Conservation (phyloP, 2,329 filamentous ascomycete genomes). For the Aspergillus udagawae region DNA sequence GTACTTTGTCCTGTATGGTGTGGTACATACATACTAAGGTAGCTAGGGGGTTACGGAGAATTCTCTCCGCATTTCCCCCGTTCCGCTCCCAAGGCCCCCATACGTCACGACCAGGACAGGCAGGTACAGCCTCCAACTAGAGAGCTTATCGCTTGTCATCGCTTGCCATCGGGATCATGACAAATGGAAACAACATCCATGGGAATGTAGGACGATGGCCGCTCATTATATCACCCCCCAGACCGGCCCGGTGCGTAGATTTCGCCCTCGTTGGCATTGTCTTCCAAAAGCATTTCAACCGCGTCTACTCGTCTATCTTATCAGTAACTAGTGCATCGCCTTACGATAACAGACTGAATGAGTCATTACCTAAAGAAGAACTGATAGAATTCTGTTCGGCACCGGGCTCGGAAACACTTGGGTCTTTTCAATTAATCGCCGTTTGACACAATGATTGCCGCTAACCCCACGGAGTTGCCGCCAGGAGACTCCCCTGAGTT, state of each 20-base stretch:
- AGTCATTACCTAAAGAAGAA: neutral
- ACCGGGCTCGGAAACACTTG: too few species aligned
- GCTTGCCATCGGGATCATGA: slow-evolving; percentile 30
- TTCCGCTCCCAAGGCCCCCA: neutral
- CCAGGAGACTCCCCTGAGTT: slow-evolving; percentile 48
- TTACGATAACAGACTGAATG: neutral
- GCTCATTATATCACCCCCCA: slow-evolving; percentile 3
- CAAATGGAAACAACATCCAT: slow-evolving; percentile 23
- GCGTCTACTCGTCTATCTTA: neutral
- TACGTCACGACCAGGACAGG: slow-evolving; percentile 12
- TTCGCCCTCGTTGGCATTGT: neutral
- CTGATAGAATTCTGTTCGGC: too few species aligned
- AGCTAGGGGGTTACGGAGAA: too few species aligned
- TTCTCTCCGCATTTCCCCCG: neutral
- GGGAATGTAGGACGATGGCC: slow-evolving; percentile 4
- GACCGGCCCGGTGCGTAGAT: neutral
- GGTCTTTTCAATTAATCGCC: neutral
- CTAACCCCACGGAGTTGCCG: slow-evolving; percentile 38
- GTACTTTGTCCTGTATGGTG: neutral
- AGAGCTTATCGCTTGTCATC: slow-evolving; percentile 26
- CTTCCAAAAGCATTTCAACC: neutral
- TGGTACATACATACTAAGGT: too few species aligned
- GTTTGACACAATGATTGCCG: slow-evolving; percentile 32
- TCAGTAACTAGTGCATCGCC: neutral
- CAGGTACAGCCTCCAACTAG: slow-evolving; percentile 13